These are phyloP conservation scores for Nakazawaea ambrosiae DNA, from an alignment of 805 yeast species.

Conservation along the genomic window DNA sequence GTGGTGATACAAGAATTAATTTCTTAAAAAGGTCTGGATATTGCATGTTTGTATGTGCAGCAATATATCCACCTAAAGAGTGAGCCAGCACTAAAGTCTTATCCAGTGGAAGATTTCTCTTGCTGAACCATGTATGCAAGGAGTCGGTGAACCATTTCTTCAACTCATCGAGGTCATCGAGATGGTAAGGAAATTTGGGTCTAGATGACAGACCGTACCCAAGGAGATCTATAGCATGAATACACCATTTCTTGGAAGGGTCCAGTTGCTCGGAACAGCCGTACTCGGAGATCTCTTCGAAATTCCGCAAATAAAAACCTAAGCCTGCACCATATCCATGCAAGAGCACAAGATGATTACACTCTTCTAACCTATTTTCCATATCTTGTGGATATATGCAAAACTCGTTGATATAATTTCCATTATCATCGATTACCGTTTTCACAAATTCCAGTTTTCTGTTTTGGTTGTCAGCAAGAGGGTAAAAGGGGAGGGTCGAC, in stretches of 20 bases:
- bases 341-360: slow-evolving; percentile 56
- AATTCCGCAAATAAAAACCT: slow-evolving; percentile 72
- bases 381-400: slow-evolving; percentile 36
- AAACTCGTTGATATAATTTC: slow-evolving; percentile 71
- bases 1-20: slow-evolving; percentile 82
- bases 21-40: slow-evolving; percentile 57
- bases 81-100: slow-evolving; percentile 69
- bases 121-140: slow-evolving; percentile 53
- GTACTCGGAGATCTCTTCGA: slow-evolving; percentile 28
- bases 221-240: slow-evolving; percentile 80
- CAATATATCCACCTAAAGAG: slow-evolving; percentile 87
- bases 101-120: slow-evolving; percentile 28
- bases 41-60: slow-evolving; percentile 57
- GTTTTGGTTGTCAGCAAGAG: slow-evolving; percentile 41
- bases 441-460: slow-evolving; percentile 41
- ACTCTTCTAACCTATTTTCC: no score
- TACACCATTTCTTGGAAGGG: slow-evolving; percentile 44
- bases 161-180: slow-evolving; percentile 38
- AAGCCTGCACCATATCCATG: slow-evolving; percentile 95
- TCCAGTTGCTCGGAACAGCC: slow-evolving; percentile 19
- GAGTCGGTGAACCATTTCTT: slow-evolving; percentile 64
- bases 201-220: slow-evolving; percentile 91
- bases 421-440: slow-evolving; percentile 44
- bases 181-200: slow-evolving; percentile 46
- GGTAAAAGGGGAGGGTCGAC: slow-evolving; percentile 51